Base-by-base conservation (phyloP, 2,329 filamentous ascomycete species). In the Colletotrichum magnum region DNA sequence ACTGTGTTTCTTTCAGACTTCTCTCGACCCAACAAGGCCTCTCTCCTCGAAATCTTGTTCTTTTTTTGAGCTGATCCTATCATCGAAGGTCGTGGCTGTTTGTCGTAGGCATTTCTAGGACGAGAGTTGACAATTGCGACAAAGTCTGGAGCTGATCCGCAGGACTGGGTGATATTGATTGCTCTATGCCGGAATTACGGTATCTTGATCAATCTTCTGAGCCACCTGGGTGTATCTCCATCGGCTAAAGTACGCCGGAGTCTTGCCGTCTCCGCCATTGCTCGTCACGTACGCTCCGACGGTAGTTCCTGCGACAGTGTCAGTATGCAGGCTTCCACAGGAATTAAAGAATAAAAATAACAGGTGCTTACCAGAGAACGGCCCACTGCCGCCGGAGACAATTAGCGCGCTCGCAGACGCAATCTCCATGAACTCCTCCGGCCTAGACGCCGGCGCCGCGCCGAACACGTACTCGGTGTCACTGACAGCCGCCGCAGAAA, bases 251-350 rank as follows among this genome's bases (percentile, higher is more conserved):
- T 86, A 87, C 3, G 83, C 84, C 3, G 81, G 78, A 24, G 82
- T 81, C 2, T 73, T 79, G 3, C 80, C 82, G 15, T 80, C 75
- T 1, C 80, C 80, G 0, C 85, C 86, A 70, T 89, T 89, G 21
- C 77, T 85, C 4, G 87, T 88, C 43, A 82, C 83, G 74, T 88
- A 89, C 2, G 83, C 79, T 1, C 86, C 87, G 0, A 89, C 69
- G 26, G 89, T 75, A 1, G 82, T 81, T 0, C 86, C 86, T 80
- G 73, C 64, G 16, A 12, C 4, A 4, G 0, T 28, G 16, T 68
- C 5, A 64, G 60, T 18, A 39, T 39, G 3, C 16, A 3, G 10
- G 9, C 32, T 15, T 1, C 12, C 2, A 12, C 18, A 1, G 1
- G 4, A n/a, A 26, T 1, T 4, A 26, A 5, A 5, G 0, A 18